Conservation (phyloP, 805 yeast genomes). For the Candida glaebosa region DNA sequence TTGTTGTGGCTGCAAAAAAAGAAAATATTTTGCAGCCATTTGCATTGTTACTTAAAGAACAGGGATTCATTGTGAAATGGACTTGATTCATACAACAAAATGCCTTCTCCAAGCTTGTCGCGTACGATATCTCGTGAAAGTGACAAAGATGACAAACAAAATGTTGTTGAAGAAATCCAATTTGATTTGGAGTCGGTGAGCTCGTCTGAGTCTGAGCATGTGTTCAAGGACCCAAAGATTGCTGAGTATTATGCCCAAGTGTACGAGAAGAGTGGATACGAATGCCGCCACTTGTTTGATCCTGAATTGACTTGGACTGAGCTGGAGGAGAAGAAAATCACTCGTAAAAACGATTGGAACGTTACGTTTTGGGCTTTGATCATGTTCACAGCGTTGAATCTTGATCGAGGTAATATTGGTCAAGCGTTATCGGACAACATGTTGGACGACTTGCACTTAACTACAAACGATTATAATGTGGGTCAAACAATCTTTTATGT, state of each 20-base stretch:
- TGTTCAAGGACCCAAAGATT: conserved; percentile 8
- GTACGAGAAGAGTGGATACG: conserved; percentile 47
- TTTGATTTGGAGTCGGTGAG: conserved; percentile 1
- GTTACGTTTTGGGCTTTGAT: conserved; percentile 58
- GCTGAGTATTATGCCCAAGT: conserved; percentile 8
- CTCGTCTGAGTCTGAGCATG: conserved; percentile 3
- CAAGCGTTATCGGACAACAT: conserved; percentile 60
- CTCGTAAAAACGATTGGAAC: conserved; percentile 52
- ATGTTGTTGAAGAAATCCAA: conserved; percentile 1
- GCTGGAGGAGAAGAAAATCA: conserved; percentile 47
- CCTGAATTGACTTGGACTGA: conserved; percentile 54
- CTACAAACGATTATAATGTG: conserved; percentile 56
- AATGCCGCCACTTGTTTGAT: conserved; percentile 53
- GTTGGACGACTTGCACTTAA: conserved; percentile 47
- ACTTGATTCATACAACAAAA: too few species aligned
- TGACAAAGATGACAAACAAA: neutral
- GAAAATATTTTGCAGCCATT: conserved; percentile 4
- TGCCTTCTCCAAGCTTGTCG: too few species aligned
- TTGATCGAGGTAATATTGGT: conserved; percentile 55
- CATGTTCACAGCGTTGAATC: conserved; percentile 55
- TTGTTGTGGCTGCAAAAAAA: conserved; percentile 5
- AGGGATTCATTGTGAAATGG: too few species aligned
- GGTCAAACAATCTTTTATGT: conserved; percentile 55
- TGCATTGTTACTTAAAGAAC: too few species aligned
- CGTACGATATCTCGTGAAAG: too few species aligned